Base-by-base conservation (phyloP, 2,329 filamentous ascomycete genomes). In the Claviceps quebecensis region DNA sequence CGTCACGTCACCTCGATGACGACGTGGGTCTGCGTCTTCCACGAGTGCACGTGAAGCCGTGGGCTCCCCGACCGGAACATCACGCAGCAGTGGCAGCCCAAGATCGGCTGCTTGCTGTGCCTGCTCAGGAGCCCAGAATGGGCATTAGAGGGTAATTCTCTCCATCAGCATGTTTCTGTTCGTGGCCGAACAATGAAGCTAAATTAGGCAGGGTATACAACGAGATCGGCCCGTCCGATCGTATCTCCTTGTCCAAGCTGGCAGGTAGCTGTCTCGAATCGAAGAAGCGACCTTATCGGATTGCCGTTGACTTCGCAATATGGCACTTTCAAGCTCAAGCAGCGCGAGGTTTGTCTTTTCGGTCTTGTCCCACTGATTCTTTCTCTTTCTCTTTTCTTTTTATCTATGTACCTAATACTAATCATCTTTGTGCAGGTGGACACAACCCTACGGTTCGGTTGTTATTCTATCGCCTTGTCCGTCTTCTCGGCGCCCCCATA, bases 241-340 rank as follows among this genome's bases (percentile, higher is more conserved):
- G 90, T 54, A 74, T 94, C 51, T 84, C 93, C 17, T 75, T 98
- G 9, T 81, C 86, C 37, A 94, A 87, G 62, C 76, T 97, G 48
- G 85, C 90, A 34, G 75, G 89, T 45, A 80, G 89, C 47, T 84
- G 87, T 58, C 78, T 94, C 56, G 80, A 88, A 60, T 68, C 75
- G 50, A 81, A 80, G 11, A 76, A 78, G 23, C 77, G 83, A 1
- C 90, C 90, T 0, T 72, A 97, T 41, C 84, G 90, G 41, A 75
- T 98, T 46, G 93, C 93, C 40, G 86, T 98, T 56, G 93, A 98
- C 64, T 86, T 95, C 58, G 88, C 89, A 2, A 97, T 98, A 63
- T 98, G 93, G 93, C 85, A 95, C 45, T 97, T 95, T 62, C 93
- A 98, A 62, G 84, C 84, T 13, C 89, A 95, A 63, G 84, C 87